Percentiles rank a stretch among this genome's conserved stretches.
Conservation (phyloP, 305 asterid species). For the Euphrasia arctica region DNA sequence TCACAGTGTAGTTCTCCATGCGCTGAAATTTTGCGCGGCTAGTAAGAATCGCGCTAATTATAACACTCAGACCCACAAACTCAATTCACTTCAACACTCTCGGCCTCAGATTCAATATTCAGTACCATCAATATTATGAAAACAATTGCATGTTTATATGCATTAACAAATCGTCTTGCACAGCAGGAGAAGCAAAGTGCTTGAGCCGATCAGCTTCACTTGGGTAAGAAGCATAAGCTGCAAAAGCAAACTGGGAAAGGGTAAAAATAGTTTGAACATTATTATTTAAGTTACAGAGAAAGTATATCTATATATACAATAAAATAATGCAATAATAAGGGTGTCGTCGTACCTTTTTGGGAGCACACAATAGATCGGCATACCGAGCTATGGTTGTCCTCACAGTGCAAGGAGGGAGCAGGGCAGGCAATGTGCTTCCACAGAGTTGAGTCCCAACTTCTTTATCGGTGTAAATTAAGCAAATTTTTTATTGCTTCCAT, state of each 20-base stretch:
- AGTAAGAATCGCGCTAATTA: conserved; percentile 80
- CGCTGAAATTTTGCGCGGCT: conserved; percentile 94
- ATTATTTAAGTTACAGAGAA: conserved; percentile 15
- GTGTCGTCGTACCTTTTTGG: conserved; percentile 63
- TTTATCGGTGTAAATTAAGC: conserved; percentile 49
- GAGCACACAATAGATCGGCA: conserved; percentile 88
- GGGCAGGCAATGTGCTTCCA: conserved; percentile 75
- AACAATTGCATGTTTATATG: too few relatives aligned
- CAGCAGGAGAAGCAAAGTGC: conserved; percentile 80
- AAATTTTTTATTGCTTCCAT: conserved; percentile 76
- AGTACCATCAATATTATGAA: too few relatives aligned
- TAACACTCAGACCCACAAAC: conserved; percentile 71
- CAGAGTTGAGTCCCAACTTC: conserved; percentile 79
- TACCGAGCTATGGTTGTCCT: conserved; percentile 74
- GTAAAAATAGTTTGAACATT: conserved; percentile 15
- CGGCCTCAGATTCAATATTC: too few relatives aligned
- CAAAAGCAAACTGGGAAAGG: conserved; percentile 66
- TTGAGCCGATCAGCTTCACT: conserved; percentile 77
- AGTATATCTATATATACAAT: not conserved
- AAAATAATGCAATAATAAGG: not conserved
- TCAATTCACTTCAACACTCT: too few relatives aligned
- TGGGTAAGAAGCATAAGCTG: conserved; percentile 80
- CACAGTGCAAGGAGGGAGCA: conserved; percentile 88
- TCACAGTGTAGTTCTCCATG: conserved; percentile 80
- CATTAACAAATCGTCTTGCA: too few relatives aligned